Evolutionary conservation across 352 stramenopile species (phyloP).

Genomic region (Phytophthora tentaculata): DNA sequence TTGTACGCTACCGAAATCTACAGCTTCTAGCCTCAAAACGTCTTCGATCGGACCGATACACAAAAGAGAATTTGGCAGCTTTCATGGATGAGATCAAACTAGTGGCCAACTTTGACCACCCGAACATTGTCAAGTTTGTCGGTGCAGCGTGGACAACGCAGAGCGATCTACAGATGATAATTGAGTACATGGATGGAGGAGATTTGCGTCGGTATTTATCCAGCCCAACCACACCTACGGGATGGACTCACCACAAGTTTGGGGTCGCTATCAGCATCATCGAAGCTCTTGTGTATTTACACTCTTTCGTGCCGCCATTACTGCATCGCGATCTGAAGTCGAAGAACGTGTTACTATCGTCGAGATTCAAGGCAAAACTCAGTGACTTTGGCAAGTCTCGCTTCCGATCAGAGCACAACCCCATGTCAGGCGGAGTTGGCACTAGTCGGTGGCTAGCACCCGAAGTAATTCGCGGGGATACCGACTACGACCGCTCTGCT

Average conservation of each 20-base stretch:
- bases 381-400: conserved; percentile 53
- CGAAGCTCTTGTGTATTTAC: conserved; percentile 49
- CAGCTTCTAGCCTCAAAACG: conserved; percentile 41
- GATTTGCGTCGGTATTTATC: conserved; percentile 42
- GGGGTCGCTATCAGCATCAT: conserved; percentile 47
- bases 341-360: conserved; percentile 51
- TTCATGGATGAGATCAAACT: conserved; percentile 59
- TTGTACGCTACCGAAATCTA: conserved; percentile 31
- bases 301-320: conserved; percentile 39
- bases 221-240: neutral
- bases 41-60: conserved; percentile 25
- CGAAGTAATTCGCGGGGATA: conserved; percentile 46
- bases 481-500: conserved; percentile 31
- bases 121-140: conserved; percentile 49
- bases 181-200: conserved; percentile 54
- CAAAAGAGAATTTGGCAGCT: conserved; percentile 34
- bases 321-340: conserved; percentile 58
- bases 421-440: conserved; percentile 41
- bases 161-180: conserved; percentile 48
- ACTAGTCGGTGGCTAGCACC: conserved; percentile 52
- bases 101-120: conserved; percentile 51
- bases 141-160: conserved; percentile 54
- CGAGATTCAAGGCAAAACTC: conserved; percentile 42
- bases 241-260: conserved; percentile 35
- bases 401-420: conserved; percentile 44